phyloP scores from a whole-genome alignment of 805 yeast genomes.

The Metschnikowia kunwiensis region DNA sequence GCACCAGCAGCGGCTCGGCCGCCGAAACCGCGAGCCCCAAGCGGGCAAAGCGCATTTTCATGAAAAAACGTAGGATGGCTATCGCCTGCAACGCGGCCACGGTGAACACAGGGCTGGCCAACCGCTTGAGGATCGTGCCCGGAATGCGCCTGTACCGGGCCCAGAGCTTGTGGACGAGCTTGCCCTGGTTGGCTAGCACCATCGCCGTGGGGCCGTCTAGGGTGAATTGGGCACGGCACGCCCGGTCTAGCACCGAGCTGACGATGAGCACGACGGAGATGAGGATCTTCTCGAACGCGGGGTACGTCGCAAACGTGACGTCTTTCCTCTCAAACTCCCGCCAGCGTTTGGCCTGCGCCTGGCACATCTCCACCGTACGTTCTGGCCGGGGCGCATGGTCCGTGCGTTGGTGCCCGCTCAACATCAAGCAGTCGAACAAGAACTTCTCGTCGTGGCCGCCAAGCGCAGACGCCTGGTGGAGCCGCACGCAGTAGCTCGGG shows the following conservation, averaged over 20 bases:
- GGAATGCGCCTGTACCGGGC: constrained; percentile 18
- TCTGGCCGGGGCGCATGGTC: no score
- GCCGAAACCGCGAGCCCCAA: neutral
- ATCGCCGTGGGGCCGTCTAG: constrained; percentile 10
- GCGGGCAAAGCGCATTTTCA: constrained; percentile 8
- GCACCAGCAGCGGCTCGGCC: neutral
- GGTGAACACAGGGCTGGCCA: constrained; percentile 10
- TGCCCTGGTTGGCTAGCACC: constrained; percentile 32
- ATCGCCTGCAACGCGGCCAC: constrained; percentile 17
- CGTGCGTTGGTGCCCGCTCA: constrained; percentile 21
- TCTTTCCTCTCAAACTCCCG: constrained; percentile 13
- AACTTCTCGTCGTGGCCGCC: constrained; percentile 14
- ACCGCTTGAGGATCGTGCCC: constrained; percentile 12
- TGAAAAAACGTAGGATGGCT: constrained; percentile 14
- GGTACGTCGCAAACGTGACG: constrained; percentile 13
- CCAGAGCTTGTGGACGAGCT: constrained; percentile 29
- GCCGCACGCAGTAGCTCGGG: constrained; percentile 32
- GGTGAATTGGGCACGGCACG: constrained; percentile 11
- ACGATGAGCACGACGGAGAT: constrained; percentile 31
- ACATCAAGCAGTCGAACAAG: constrained; percentile 31
- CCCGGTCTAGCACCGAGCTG: constrained; percentile 20
- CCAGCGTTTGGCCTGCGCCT: constrained; percentile 29
- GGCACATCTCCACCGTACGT: constrained; percentile 5
- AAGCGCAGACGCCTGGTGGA: constrained; percentile 8
- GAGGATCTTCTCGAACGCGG: constrained; percentile 28